These are phyloP conservation scores for Thermomucor indicae-seudaticae DNA, from an alignment of 371 early-diverging fungal genomes.

Conservation along the genomic window DNA sequence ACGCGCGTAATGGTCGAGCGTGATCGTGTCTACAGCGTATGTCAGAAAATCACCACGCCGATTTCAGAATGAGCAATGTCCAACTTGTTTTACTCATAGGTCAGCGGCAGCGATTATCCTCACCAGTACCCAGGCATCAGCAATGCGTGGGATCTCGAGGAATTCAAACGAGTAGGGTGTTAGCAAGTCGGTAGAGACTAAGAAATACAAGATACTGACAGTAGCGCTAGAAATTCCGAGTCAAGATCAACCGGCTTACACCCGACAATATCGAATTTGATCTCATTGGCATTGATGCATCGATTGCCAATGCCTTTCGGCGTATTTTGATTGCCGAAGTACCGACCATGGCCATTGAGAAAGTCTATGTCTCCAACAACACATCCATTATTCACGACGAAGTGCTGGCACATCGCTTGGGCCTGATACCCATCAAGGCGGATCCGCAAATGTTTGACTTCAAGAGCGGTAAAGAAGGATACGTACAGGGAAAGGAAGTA, in stretches of 20 bases:
- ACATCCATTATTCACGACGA: slow-evolving; percentile 97
- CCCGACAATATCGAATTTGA: slow-evolving; percentile 90
- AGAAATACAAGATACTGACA: not conserved
- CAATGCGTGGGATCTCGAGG: slow-evolving; percentile 53
- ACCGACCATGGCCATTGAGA: slow-evolving; percentile 98
- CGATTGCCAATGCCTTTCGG: slow-evolving; percentile 96
- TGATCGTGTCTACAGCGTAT: slow-evolving; percentile 58
- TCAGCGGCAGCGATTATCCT: slow-evolving; percentile 63
- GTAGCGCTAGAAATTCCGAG: slow-evolving; percentile 52
- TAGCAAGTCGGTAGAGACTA: not conserved
- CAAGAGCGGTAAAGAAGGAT: slow-evolving; percentile 42
- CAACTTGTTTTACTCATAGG: slow-evolving; percentile 25
- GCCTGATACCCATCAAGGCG: slow-evolving; percentile 93
- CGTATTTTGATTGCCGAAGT: slow-evolving; percentile 95
- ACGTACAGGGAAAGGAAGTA: not conserved
- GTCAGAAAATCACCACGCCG: slow-evolving; percentile 4
- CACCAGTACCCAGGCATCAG: slow-evolving; percentile 57
- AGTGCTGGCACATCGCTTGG: slow-evolving; percentile 96
- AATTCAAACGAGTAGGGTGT: slow-evolving; percentile 58
- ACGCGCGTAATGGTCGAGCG: slow-evolving; percentile 55
- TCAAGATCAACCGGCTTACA: slow-evolving; percentile 66
- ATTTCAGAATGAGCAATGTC: not conserved
- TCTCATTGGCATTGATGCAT: slow-evolving; percentile 89
- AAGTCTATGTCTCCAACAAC: slow-evolving; percentile 94
- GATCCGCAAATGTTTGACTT: slow-evolving; percentile 81